Evolutionary conservation across 441 rosid genomes (phyloP), one percentile per base, ranked within the genome.

Genomic region (Populus tomentosa): DNA sequence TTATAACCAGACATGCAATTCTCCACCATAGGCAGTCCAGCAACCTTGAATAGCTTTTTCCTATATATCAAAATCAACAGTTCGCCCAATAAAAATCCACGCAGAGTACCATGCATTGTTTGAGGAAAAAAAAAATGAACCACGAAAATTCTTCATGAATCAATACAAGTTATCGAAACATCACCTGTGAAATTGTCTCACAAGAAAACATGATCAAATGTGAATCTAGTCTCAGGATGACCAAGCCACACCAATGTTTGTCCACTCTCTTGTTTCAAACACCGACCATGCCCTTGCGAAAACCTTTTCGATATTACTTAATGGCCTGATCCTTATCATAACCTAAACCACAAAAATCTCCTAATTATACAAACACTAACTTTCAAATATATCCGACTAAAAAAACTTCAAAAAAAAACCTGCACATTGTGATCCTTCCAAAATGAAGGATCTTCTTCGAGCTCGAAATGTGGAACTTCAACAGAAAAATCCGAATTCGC

Each of bases 361-460:
- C 24, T 42, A 5, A 56, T 65, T 59, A 9, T 26, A 5, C 18
- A 21, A 56, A 71, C 21, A 65, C 61, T 36, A 69, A 42, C 10
- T n/a, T 40, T 77, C 14, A 77, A 35, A 28, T 36, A 38, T 26
- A 62, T 38, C 46, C 46, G 46, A 10, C 46, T 38, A 10, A 38
- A 38, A 24, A 24, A 24, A 24, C 24, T 24, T 24, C 69, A 63
- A 36, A 73, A 13, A 70, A 18, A 38, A 77, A 95, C 98, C 94
- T 95, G 98, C 76, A 95, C 96, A 85, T 91, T 93, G 73, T 89
- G 93, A 81, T 95, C 98, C 42, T 80, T 82, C 99, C 98, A 93
- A 72, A 88, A 95, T 67, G 89, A 88, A 53, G 90, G 86, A 79
- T 95, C 92, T 79, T 88, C 91, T 23, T 83, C 80, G 16, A 93